Base-by-base conservation (phyloP, 2,329 filamentous ascomycete species). In the Aspergillus caelatus region DNA sequence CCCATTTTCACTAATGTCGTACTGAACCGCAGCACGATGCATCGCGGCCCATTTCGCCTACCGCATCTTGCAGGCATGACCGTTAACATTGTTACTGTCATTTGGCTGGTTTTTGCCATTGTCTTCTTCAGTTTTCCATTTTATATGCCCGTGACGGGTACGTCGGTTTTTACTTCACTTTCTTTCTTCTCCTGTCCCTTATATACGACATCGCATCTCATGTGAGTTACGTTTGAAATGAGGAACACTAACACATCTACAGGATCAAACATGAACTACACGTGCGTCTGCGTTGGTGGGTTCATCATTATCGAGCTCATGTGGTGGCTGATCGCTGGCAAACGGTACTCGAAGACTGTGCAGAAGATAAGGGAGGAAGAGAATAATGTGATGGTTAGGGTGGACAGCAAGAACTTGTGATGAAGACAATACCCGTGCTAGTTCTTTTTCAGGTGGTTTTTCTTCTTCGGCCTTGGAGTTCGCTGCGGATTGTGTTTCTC, bases 341-440 rank as follows among this genome's bases (percentile, higher is more conserved):
- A 71, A 55, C 69, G 70, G 28, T 82, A 80, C 46, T 78, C 77
- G 6, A 70, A 73, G 59, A 75, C 70, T 43, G 80, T 82, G 67
- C 71, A 74, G 26, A 75, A 77, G 57, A 72, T 69, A 10, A 68
- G 63, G 52, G 78, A 96, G 92, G 65, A 97, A 82, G 77, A 96
- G 21, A 32, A 64, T 21, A 64, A 65, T 52, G 63, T 61, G 54
- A 57, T 68, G 59, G 65, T 67, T n/a, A 54, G 60, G 55, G 39
- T n/a, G 19, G 58, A 57, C 19, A 60, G 45, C 19, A 65, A 63
- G 55, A 45, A 23, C n/a, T 60, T 39, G 10, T 60, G 57, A 30
- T 43, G 21, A 62, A 39, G 39, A 30, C 16, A 28, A 32, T 32
- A 12, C 9, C 34, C 8, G 26, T 52, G 28, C 28, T 21, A 21